phyloP scores from a whole-genome alignment of 2,329 filamentous ascomycete species.

The Pestalotiopsis sp. region DNA sequence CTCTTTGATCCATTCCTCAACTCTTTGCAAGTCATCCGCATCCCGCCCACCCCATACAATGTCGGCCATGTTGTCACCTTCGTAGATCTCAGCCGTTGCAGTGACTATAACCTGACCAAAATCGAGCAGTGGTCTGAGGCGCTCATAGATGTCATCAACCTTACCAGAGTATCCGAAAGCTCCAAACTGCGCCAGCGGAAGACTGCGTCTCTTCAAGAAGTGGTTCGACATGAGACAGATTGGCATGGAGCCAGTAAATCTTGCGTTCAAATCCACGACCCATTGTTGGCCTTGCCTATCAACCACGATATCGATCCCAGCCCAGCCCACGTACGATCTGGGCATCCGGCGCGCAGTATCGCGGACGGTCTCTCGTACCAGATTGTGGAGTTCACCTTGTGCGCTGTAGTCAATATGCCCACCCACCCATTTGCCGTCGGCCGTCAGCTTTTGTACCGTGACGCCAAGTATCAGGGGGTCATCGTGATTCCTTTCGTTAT shows the following conservation, averaged over 20 bases:
- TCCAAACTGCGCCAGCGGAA: slow-evolving; percentile 21
- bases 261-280: slow-evolving; percentile 25
- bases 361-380: slow-evolving; percentile 19
- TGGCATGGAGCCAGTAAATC: slow-evolving; percentile 25
- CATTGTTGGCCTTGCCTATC: slow-evolving; percentile 18
- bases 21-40: slow-evolving; percentile 12
- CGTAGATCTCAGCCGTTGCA: slow-evolving; percentile 19
- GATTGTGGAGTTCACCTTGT: slow-evolving; percentile 14
- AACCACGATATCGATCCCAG: slow-evolving; percentile 23
- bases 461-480: slow-evolving; percentile 21
- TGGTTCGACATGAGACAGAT: slow-evolving; percentile 24
- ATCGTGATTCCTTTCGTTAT: slow-evolving; percentile 15
- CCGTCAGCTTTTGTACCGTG: slow-evolving; percentile 22
- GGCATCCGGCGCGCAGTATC: slow-evolving; percentile 20
- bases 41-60: slow-evolving; percentile 22
- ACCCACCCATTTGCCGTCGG: slow-evolving; percentile 21
- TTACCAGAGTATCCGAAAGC: slow-evolving; percentile 19
- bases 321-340: slow-evolving; percentile 21
- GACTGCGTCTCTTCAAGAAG: slow-evolving; percentile 19
- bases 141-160: slow-evolving; percentile 18
- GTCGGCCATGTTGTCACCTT: slow-evolving; percentile 22
- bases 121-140: slow-evolving; percentile 14
- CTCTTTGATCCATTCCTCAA: slow-evolving; percentile 13
- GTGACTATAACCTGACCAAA: slow-evolving; percentile 20
- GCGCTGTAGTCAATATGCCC: slow-evolving; percentile 23